Base-by-base conservation (phyloP, 306 rosid species). In the apple (Malus domestica) region DNA sequence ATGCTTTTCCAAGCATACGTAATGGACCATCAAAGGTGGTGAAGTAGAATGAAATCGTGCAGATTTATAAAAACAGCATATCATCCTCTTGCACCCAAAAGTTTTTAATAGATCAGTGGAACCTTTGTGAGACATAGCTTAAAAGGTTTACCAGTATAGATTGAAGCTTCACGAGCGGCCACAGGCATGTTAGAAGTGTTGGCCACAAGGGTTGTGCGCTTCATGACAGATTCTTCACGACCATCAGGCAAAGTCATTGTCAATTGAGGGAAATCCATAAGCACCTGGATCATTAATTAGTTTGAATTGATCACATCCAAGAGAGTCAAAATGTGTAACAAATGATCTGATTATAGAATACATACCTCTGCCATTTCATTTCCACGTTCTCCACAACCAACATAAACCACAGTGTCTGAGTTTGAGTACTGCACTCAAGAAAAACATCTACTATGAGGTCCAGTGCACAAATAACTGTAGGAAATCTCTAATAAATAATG, bases 81-180 rank as follows among this genome's bases (percentile, higher is more conserved):
- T 25, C 22, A 62, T 29, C 78, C 49, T 74, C 70, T 44, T 44
- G 40, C 23, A 51, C 52, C 68, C 68, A 9, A 33, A 35, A 61
- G 4, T 25, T 52, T 29, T 29, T 32, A 42, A 57, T 54, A 20
- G 6, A 54, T 49, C 51, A 1, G 51, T 58, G 6, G 64, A 70
- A 76, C 57, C 68, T 73, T 71, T 42, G 38, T 55, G 42, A 54
- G 46, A 66, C 35, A 32, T 1, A 10, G 70, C 60, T 42, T 49
- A 4, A 70, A 45, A 32, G 64, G 58, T 75, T 87, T 80, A 96
- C 99, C 99, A 61, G 99, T 96, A 86, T 96, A 96, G 78, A 96
- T 96, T 80, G 99, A 96, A 88, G 99, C 99, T 85, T 96, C 99
- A 83, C 99, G 99, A 84, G 99, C 99, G 82, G 99, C 99, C 88